A percentile compares a stretch with the other conserved stretches of the same genome.
Conservation (phyloP, 768 basidiomycete species). For the Xerocomus spinulosus region DNA sequence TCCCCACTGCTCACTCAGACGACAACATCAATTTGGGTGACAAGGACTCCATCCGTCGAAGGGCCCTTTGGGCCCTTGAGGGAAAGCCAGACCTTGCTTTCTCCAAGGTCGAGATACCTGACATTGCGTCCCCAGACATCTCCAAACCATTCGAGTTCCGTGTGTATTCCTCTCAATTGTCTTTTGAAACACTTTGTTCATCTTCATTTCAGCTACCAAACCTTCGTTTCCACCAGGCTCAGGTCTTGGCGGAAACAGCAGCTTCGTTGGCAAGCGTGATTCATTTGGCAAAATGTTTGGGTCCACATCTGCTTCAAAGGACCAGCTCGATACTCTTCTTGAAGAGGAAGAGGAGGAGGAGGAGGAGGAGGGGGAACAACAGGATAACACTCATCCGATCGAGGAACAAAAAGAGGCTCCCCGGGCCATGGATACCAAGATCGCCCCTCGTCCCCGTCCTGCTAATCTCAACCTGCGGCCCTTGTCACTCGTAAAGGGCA, state of each 20-base stretch:
- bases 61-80: constrained; percentile 84
- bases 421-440: constrained; percentile 29
- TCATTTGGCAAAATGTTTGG: constrained; percentile 70
- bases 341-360: constrained; percentile 90
- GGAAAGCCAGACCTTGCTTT: constrained; percentile 71
- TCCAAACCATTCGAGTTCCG: constrained; percentile 64
- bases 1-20: constrained; percentile 56
- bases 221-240: constrained; percentile 52
- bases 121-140: constrained; percentile 56
- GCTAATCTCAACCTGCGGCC: constrained; percentile 64
- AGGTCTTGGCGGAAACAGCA: constrained; percentile 36
- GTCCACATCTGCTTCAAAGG: constrained; percentile 60
- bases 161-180: constrained; percentile 36
- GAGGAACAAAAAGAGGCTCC: constrained; percentile 16
- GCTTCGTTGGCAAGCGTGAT: constrained; percentile 63
- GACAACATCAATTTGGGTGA: constrained; percentile 67
- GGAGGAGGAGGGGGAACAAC: constrained; percentile 80
- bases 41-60: constrained; percentile 73
- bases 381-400: constrained; percentile 38
- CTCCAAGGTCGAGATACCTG: constrained; percentile 80
- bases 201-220: constrained; percentile 46
- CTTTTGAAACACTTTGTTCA: background rate
- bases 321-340: constrained; percentile 71
- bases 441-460: constrained; percentile 55
- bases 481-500: constrained; percentile 61